These are phyloP conservation scores for Reticulascus tulasneorum DNA, from an alignment of 2,329 filamentous ascomycete species.

Conservation along the genomic window DNA sequence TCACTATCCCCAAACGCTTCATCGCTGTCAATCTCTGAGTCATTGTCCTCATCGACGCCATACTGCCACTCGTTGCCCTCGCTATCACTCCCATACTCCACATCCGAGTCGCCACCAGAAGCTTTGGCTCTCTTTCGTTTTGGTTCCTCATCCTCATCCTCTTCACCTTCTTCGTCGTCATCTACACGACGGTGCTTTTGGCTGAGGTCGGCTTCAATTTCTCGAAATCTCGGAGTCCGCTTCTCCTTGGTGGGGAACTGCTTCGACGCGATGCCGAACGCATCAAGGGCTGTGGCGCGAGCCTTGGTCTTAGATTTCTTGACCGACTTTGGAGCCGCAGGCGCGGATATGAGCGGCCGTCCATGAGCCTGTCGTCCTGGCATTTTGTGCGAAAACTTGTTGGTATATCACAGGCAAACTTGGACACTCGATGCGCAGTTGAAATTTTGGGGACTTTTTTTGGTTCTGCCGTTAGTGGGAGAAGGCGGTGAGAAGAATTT, in stretches of 20 bases:
- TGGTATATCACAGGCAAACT: background rate
- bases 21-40: conserved; percentile 63
- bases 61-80: conserved; percentile 84
- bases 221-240: conserved; percentile 46
- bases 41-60: conserved; percentile 58
- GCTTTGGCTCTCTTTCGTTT: conserved; percentile 38
- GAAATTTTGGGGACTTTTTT: conserved; percentile 10
- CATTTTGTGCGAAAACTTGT: conserved; percentile 33
- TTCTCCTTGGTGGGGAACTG: conserved; percentile 45
- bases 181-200: conserved; percentile 15
- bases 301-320: conserved; percentile 44
- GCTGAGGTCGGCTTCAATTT: conserved; percentile 37
- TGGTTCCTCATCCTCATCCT: conserved; percentile 40
- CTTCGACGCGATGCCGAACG: conserved; percentile 54
- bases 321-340: conserved; percentile 26
- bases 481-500: conserved; percentile 16
- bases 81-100: conserved; percentile 76
- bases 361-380: conserved; percentile 58
- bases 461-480: conserved; percentile 15
- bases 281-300: conserved; percentile 50
- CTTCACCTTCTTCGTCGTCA: conserved; percentile 23
- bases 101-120: conserved; percentile 48
- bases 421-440: background rate
- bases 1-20: conserved; percentile 89
- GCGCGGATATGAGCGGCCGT: conserved; percentile 40